These are phyloP conservation scores for Peronospora destructor DNA, from an alignment of 352 stramenopile species.

Conservation along the genomic window DNA sequence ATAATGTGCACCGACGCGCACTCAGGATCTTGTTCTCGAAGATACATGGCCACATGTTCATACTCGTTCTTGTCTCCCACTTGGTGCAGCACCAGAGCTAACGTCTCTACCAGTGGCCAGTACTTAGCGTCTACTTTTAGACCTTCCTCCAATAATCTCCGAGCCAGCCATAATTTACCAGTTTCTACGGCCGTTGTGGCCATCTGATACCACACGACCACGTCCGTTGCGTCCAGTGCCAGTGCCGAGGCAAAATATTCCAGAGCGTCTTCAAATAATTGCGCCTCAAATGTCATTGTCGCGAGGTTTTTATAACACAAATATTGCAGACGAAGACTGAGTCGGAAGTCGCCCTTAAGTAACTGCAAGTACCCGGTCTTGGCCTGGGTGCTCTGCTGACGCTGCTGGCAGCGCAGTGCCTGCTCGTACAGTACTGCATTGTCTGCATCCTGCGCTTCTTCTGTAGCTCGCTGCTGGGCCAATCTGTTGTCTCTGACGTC, in stretches of 20 bases:
- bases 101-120: slow-evolving; percentile 49
- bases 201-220: slow-evolving; percentile 75
- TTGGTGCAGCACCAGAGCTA: slow-evolving; percentile 52
- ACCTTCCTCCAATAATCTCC: slow-evolving; percentile 50
- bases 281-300: slow-evolving; percentile 43
- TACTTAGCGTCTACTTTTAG: slow-evolving; percentile 50
- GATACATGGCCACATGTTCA: slow-evolving; percentile 35
- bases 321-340: slow-evolving; percentile 51
- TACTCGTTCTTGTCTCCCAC: slow-evolving; percentile 52
- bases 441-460: slow-evolving; percentile 65
- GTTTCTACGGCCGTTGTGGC: slow-evolving; percentile 49
- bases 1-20: slow-evolving; percentile 33
- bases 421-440: slow-evolving; percentile 54
- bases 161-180: slow-evolving; percentile 56
- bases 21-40: slow-evolving; percentile 39
- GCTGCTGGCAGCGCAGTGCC: slow-evolving; percentile 61
- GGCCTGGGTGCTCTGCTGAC: slow-evolving; percentile 31
- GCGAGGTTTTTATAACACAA: slow-evolving; percentile 67
- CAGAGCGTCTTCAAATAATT: slow-evolving; percentile 36
- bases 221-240: slow-evolving; percentile 55
- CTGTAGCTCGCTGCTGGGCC: slow-evolving; percentile 33
- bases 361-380: slow-evolving; percentile 36
- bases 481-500: slow-evolving; percentile 9
- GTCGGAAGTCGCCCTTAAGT: slow-evolving; percentile 18
- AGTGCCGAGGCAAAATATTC: slow-evolving; percentile 46